Percentiles rank a stretch among this genome's conserved stretches.
Conservation (phyloP, 306 rosid genomes). For the Quercus dentata region DNA sequence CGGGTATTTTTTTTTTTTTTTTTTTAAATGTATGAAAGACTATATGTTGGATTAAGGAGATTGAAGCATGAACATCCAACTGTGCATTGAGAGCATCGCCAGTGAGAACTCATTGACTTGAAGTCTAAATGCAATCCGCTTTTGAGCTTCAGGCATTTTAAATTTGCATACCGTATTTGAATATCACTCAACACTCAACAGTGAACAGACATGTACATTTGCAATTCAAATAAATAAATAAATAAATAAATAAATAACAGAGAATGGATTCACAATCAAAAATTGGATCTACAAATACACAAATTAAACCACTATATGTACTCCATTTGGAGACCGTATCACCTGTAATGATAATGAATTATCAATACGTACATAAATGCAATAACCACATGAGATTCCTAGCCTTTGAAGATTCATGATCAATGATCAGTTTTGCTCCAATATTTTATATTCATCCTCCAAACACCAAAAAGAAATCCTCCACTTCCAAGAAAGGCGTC, state of each 20-base stretch:
- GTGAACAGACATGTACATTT: background rate
- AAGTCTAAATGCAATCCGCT: background rate
- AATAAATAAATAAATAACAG: too few relatives aligned
- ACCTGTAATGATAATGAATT: background rate
- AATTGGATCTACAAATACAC: background rate
- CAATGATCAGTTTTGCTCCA: conserved; percentile 19
- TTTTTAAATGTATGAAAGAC: too few relatives aligned
- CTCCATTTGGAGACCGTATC: background rate
- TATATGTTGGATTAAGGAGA: too few relatives aligned
- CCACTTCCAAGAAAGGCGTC: conserved; percentile 20
- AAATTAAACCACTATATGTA: background rate
- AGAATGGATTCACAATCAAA: background rate
- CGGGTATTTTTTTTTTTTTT: too few relatives aligned
- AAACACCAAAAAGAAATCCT: conserved; percentile 11
- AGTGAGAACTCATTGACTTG: background rate
- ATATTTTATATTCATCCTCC: conserved; percentile 7
- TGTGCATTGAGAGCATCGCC: background rate
- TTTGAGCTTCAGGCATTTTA: background rate
- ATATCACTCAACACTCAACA: background rate
- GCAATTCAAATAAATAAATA: background rate
- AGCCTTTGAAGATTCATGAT: conserved; percentile 16
- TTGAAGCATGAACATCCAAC: background rate
- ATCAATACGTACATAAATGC: background rate
- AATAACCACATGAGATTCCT: background rate
- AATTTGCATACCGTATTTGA: background rate